A percentile compares a stretch with the other conserved stretches of the same genome.
Conservation (phyloP, 208 protist species). For the Endotrypanum monterogeii region DNA sequence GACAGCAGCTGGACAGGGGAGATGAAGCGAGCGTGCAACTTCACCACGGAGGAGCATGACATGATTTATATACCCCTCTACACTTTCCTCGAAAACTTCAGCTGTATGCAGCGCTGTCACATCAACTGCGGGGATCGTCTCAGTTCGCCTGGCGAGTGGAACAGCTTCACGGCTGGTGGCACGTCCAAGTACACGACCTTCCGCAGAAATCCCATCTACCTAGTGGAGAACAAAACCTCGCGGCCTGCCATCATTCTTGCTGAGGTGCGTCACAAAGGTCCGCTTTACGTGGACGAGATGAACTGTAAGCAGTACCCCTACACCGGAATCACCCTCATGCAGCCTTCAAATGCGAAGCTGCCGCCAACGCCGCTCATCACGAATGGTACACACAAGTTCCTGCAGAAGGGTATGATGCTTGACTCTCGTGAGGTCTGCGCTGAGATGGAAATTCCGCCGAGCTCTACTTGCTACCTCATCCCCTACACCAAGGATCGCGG, state of each 20-base stretch:
- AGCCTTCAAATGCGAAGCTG: constrained; percentile 61
- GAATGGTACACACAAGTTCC: constrained; percentile 65
- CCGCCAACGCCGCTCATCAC: constrained; percentile 75
- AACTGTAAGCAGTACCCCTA: constrained; percentile 80
- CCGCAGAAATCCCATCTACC: constrained; percentile 85
- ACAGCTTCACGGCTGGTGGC: constrained; percentile 62
- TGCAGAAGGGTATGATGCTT: constrained; percentile 85
- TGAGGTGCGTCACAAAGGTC: constrained; percentile 61
- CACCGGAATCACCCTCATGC: constrained; percentile 77
- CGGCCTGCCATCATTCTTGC: constrained; percentile 63
- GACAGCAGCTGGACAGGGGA: constrained; percentile 58
- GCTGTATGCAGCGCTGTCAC: constrained; percentile 82
- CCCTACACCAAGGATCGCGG: constrained; percentile 83
- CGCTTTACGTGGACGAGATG: constrained; percentile 57
- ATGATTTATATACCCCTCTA: constrained; percentile 66
- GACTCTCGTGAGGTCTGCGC: constrained; percentile 79
- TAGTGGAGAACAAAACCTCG: constrained; percentile 80
- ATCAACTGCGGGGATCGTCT: constrained; percentile 88
- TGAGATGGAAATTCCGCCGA: constrained; percentile 78
- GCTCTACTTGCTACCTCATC: constrained; percentile 76
- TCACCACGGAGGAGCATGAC: constrained; percentile 42
- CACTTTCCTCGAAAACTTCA: constrained; percentile 82
- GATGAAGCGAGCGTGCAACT: constrained; percentile 45
- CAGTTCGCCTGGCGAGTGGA: constrained; percentile 71
- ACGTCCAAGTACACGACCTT: constrained; percentile 85